These are phyloP conservation scores for Globisporangium mamillatum DNA, from an alignment of 352 stramenopile species.

Conservation along the genomic window DNA sequence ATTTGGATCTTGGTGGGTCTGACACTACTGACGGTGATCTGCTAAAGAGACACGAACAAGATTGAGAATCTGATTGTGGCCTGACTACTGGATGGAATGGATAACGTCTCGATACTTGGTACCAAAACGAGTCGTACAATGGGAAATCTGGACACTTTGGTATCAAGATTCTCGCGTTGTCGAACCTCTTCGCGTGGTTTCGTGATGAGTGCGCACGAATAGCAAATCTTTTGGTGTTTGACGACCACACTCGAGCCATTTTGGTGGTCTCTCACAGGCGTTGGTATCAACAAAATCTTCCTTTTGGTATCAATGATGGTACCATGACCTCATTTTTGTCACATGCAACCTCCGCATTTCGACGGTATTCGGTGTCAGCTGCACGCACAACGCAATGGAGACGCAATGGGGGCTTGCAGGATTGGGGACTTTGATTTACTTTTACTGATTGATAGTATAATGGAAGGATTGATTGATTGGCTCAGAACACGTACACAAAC, in stretches of 20 bases:
- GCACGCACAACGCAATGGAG: neutral
- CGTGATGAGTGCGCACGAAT: neutral
- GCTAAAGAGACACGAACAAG: conserved; percentile 9
- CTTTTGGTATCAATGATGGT: neutral
- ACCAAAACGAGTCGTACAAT: neutral
- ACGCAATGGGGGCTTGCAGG: neutral
- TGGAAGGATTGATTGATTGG: neutral
- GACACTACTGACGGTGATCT: too few relatives aligned
- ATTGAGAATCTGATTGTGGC: neutral
- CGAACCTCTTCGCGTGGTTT: neutral
- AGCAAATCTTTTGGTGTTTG: neutral
- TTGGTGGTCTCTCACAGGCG: neutral
- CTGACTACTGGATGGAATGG: too few relatives aligned
- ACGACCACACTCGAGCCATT: neutral
- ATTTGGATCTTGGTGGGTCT: neutral
- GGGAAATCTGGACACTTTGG: neutral
- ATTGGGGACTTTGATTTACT: neutral
- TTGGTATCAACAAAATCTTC: neutral
- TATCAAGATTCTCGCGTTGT: neutral
- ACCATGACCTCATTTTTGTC: neutral
- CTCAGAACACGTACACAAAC: neutral
- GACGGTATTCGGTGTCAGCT: neutral
- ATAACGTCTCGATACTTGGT: neutral
- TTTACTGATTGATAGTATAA: neutral
- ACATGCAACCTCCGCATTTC: neutral